Base-by-base conservation (phyloP, 495 filamentous ascomycete genomes). In the Xylaria sp. region DNA sequence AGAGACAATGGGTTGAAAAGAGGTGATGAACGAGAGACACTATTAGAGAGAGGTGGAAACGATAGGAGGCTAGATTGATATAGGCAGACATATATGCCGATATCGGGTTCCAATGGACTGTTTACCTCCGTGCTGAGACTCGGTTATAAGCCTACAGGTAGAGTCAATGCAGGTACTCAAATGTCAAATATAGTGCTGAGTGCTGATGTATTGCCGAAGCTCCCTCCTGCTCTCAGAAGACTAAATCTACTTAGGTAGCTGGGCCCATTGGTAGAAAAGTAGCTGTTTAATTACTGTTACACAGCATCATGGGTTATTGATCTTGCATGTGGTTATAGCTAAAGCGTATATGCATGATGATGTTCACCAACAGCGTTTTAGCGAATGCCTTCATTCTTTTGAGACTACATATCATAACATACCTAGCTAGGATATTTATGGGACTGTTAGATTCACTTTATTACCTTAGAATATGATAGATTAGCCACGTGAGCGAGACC, bases 31-130 rank as follows among this genome's bases (percentile, higher is more conserved):
- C 44, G 59, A 21, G 83, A 82, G n/a, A 68, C 78, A 24, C 75
- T 84, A 24, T 75, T 83, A 37, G 76, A 77, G 68, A 62, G 75
- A 29, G 74, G 73, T 5, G 81, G 80, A 41, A 78, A 76, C 67
- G 76, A 79, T 52, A 74, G 77, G 44, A 72, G 82, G 61, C 70
- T 82, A 57, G 79, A 80, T 70, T 83, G 71, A 71, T 33, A 0
- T 12, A 21, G 41, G 15, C 8, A 41, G 43, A 26, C 29, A n/a
- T 12, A 57, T 24, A 3, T 31, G 14, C 14, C 26, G 1, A 33
- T n/a, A 29, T 35, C 33, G 12, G 26, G 26, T 55, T 31, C 52
- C 5, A 31, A 55, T 55, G 14, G 52, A 17, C 14, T 55, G 26
- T 55, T 26, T 12, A 14, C n/a, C 46, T 50, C n/a, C n/a, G 3